Base-by-base conservation (phyloP, 2,329 filamentous ascomycete genomes). In the Aureobasidium sp. region DNA sequence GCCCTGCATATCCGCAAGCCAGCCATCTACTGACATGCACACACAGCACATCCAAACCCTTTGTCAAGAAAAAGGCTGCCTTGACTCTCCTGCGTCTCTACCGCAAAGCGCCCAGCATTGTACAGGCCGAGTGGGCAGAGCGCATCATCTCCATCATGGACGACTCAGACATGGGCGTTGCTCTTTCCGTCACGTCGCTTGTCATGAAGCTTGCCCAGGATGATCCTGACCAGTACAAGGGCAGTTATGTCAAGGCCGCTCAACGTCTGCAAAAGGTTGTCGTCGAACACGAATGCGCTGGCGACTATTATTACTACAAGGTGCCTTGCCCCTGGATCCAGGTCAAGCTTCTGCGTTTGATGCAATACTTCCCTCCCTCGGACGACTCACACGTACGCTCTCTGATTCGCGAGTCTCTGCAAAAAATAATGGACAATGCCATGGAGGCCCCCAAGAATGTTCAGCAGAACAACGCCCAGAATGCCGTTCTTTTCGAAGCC, bases 241-340 rank as follows among this genome's bases (percentile, higher is more conserved):
- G 91, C 43, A 90, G 90, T 68, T 97, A 96, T 71, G 86, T 91
- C 64, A 99, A 97, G 76, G 93, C 93, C 33, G 93, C 93, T 0
- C 88, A 90, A 63, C 82, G 91, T 60, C 74, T 99, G 68, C 96
- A 96, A 77, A 87, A 89, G 65, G 89, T 97, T 66, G 81, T 96
- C 17, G 86, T 97, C 27, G 93, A 97, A 67, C 87, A 88, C 64
- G 93, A 99, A 67, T 94, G 90, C 69, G 84, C 90, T 0, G 83
- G 85, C 60, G 94, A 97, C 71, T 99, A 99, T 71, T 83, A 96
- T 27, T 99, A 99, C 78, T 99, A 99, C 80, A 96, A 96, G 70
- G 94, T 99, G n/a, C 94, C 94, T 1, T 99, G 94, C 71, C 94
- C 94, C 2, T 99, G 94, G 94, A 86, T 99, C 61, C 92, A 97